These are phyloP conservation scores for Alternaria sp. DNA, from an alignment of 2,329 filamentous ascomycete species.

Conservation along the genomic window DNA sequence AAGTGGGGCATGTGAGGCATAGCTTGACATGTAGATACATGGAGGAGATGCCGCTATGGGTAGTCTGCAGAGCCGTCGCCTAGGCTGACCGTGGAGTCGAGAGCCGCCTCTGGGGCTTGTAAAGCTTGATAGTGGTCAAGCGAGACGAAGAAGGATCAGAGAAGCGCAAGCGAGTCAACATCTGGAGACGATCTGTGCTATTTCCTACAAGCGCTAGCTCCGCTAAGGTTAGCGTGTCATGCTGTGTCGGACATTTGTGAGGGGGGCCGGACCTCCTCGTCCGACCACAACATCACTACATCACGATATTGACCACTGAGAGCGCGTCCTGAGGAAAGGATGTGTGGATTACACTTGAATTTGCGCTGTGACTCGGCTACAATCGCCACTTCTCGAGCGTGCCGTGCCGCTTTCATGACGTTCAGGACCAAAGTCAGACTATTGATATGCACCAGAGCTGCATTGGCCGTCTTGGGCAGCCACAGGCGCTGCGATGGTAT, in stretches of 20 bases:
- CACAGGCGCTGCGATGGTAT: neutral
- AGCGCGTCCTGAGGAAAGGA: neutral
- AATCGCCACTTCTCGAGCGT: neutral
- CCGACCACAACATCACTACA: slow-evolving; percentile 27
- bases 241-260: slow-evolving; percentile 34
- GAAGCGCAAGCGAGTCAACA: slow-evolving; percentile 27
- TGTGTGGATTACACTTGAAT: slow-evolving; percentile 4
- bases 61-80: slow-evolving; percentile 14
- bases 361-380: slow-evolving; percentile 3
- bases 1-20: slow-evolving; percentile 23
- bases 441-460: slow-evolving; percentile 20
- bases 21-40: slow-evolving; percentile 20
- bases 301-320: slow-evolving; percentile 20
- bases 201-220: slow-evolving; percentile 23
- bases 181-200: slow-evolving; percentile 19
- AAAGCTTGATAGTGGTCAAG: slow-evolving; percentile 10
- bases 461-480: slow-evolving; percentile 10
- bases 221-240: slow-evolving; percentile 16
- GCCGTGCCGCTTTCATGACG: slow-evolving; percentile 16
- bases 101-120: slow-evolving; percentile 12
- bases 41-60: slow-evolving; percentile 15
- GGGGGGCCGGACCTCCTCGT: slow-evolving; percentile 39
- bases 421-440: slow-evolving; percentile 12
- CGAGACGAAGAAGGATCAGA: slow-evolving; percentile 3
- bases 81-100: slow-evolving; percentile 23